phyloP scores from a whole-genome alignment of 768 basidiomycete species.

The Artomyces pyxidatus region DNA sequence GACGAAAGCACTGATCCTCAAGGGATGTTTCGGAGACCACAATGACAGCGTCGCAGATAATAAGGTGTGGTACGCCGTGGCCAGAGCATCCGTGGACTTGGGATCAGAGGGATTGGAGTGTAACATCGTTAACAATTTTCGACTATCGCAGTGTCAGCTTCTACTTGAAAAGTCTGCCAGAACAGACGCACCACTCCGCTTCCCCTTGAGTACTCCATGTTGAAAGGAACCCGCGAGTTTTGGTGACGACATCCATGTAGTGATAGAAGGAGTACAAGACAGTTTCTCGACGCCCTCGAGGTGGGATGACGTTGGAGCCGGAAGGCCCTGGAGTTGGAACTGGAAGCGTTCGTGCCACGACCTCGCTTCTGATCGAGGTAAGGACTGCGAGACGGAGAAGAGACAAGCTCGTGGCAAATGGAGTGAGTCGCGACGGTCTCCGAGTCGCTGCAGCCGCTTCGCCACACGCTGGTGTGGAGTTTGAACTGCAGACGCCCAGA shows the following conservation, averaged over 20 bases:
- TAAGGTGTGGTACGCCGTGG: slow-evolving; percentile 63
- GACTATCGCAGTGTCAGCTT: slow-evolving; percentile 31
- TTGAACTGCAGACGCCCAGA: too few species aligned
- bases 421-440: too few species aligned
- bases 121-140: slow-evolving; percentile 47
- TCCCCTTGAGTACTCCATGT: slow-evolving; percentile 13
- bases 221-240: slow-evolving; percentile 9
- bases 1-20: slow-evolving; percentile 45
- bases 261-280: too few species aligned
- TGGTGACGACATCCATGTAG: slow-evolving; percentile 11
- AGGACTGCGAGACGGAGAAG: too few species aligned
- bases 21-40: slow-evolving; percentile 40
- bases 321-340: too few species aligned
- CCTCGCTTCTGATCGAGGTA: too few species aligned
- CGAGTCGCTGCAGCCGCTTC: too few species aligned
- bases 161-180: background rate
- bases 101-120: slow-evolving; percentile 54
- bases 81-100: slow-evolving; percentile 45
- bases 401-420: too few species aligned
- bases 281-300: too few species aligned
- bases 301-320: too few species aligned
- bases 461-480: too few species aligned
- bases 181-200: slow-evolving; percentile 10
- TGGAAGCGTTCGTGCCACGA: too few species aligned
- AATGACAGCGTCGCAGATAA: slow-evolving; percentile 49